Base-by-base conservation (phyloP, 352 stramenopile species). In the Pythium plurisporium region DNA sequence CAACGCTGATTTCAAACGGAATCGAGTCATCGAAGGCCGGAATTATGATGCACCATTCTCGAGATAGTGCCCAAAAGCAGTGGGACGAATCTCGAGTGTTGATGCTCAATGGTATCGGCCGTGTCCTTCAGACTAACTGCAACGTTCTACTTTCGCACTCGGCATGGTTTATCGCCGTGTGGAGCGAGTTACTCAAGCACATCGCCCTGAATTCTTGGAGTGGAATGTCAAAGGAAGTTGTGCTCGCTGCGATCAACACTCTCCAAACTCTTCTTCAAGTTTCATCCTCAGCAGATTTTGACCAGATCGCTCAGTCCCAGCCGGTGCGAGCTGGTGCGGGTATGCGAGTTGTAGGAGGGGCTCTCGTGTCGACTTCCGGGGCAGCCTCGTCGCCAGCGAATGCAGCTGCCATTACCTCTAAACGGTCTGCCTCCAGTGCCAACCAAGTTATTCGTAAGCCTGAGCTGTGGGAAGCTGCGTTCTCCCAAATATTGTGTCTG, bases 1-100 rank as follows among this genome's bases (percentile, higher is more conserved):
- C 47, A 12, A 40, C 33, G 3, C 23, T 69, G 25, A 31, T 66
- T 5, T 63, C 41, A 4, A 44, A 42, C 29, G 30, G 26, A 19
- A 30, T 5, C 14, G 50, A 57, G 4, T 49, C 29, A 12, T 19
- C 41, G 14, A 48, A 52, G 9, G 43, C 43, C 5, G 26, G 17
- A n/a, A 81, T 90, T 27, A 83, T 95, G 52, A 82, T 99, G 50
- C 96, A 99, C 61, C 96, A 99, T 62, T 98, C 91, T 14, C 80
- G 96, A 17, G 96, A 99, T 74, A 98, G 86, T 33, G 78, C 78
- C 1, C 85, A 91, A 29, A 99, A 99, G 62, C 96, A 99, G 72
- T 99, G 96, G 95, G 88, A 96, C 38, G 96, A 97, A 59, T 99
- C 96, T 14, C 89, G 96, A 38, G 94, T 98, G 26, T 67, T 98